Evolutionary conservation across 768 basidiomycete genomes (phyloP).

Genomic region (Lentinula raphanica): DNA sequence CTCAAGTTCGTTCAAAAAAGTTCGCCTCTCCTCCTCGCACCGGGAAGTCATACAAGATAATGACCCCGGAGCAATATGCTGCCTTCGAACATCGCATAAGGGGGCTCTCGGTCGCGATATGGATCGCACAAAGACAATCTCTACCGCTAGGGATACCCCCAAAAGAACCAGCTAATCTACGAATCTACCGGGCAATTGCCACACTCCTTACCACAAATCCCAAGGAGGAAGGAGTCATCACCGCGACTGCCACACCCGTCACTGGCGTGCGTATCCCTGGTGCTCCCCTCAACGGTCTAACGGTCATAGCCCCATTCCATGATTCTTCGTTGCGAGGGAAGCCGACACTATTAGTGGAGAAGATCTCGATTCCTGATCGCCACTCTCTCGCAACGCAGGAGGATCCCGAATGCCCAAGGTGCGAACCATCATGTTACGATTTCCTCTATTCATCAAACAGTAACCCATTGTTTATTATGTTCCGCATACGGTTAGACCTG

Average conservation of each 20-base stretch:
- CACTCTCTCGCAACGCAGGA: not conserved
- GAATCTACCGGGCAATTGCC: conserved; percentile 1
- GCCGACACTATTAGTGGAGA: not conserved
- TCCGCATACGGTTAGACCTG: not conserved
- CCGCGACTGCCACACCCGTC: not conserved
- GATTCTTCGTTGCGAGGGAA: not conserved
- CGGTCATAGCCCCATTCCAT: not conserved
- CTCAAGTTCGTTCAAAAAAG: not conserved
- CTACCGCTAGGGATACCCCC: not conserved
- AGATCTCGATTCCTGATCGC: not conserved
- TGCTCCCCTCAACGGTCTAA: not conserved
- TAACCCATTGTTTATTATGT: not conserved
- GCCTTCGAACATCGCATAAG: conserved; percentile 2
- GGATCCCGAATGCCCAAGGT: not conserved
- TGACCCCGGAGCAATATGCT: not conserved
- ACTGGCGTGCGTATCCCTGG: too few relatives aligned
- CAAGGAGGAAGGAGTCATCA: not conserved
- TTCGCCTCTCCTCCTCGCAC: not conserved
- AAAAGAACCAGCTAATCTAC: not conserved
- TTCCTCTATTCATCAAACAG: not conserved
- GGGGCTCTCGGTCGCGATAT: conserved; percentile 4
- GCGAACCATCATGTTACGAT: too few relatives aligned
- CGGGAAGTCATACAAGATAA: not conserved
- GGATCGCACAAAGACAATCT: not conserved
- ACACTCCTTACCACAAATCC: not conserved